Evolutionary conservation across 2,329 filamentous ascomycete species (phyloP).

Genomic region (Thielaviopsis ethacetica): DNA sequence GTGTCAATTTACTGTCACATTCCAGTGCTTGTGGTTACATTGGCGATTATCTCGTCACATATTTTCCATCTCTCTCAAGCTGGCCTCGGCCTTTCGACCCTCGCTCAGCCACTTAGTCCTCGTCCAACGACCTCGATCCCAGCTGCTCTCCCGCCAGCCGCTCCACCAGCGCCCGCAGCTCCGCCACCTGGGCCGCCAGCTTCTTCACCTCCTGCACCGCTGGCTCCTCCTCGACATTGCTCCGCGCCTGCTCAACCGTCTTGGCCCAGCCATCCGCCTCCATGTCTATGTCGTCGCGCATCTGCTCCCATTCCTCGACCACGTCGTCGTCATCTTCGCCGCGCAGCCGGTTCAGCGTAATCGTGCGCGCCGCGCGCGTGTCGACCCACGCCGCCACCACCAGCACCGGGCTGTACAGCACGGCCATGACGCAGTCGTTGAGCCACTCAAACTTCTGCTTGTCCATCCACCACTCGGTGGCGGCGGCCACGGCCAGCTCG

Average conservation of each 20-base stretch:
- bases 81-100: too few species aligned
- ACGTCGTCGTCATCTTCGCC: conserved; percentile 84
- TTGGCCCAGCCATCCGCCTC: conserved; percentile 76
- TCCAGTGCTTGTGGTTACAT: too few species aligned
- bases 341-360: conserved; percentile 55
- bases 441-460: conserved; percentile 55
- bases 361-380: conserved; percentile 44
- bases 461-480: conserved; percentile 95
- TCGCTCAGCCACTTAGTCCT: neutral
- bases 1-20: too few species aligned
- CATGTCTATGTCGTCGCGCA: conserved; percentile 55
- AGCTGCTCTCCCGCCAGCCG: neutral
- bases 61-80: too few species aligned
- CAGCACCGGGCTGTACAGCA: conserved; percentile 72
- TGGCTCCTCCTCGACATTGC: conserved; percentile 67
- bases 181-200: conserved; percentile 40
- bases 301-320: conserved; percentile 85
- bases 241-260: conserved; percentile 56
- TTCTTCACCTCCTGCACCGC: conserved; percentile 53
- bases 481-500: conserved; percentile 61
- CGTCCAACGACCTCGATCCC: too few species aligned
- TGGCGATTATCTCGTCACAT: too few species aligned
- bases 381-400: conserved; percentile 62
- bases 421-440: conserved; percentile 77
- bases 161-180: conserved; percentile 34